phyloP scores from a whole-genome alignment of 805 yeast genomes.

The Vanderwaltozyma polyspora region DNA sequence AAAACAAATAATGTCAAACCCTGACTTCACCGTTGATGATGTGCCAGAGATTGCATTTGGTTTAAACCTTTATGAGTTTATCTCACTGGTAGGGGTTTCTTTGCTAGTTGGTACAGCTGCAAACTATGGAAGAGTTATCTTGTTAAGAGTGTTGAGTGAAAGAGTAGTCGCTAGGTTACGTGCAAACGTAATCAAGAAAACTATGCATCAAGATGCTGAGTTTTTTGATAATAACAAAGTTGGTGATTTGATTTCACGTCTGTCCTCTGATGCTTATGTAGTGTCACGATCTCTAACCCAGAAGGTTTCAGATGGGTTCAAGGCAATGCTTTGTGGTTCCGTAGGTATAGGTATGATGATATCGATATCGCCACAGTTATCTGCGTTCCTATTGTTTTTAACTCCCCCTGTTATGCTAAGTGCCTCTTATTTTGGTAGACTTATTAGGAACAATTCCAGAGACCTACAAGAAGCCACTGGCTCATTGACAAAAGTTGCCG shows the following conservation, averaged over 20 bases:
- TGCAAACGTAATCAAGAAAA: constrained; percentile 61
- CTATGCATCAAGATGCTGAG: constrained; percentile 80
- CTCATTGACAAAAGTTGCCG: constrained; percentile 75
- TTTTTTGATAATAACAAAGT: constrained; percentile 90
- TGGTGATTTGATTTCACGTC: constrained; percentile 85
- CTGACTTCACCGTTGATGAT: not conserved
- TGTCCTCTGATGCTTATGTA: constrained; percentile 82
- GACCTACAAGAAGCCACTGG: constrained; percentile 82
- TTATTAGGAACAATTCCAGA: constrained; percentile 64
- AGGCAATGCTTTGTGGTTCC: constrained; percentile 69
- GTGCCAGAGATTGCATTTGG: constrained; percentile 5
- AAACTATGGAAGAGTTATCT: constrained; percentile 58
- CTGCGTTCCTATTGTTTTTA: constrained; percentile 65
- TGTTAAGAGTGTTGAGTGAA: constrained; percentile 57
- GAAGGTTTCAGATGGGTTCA: constrained; percentile 81
- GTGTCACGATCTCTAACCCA: constrained; percentile 84
- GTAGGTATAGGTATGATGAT: constrained; percentile 90
- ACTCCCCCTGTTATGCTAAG: constrained; percentile 74
- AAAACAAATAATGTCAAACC: not conserved
- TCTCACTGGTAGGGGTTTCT: constrained; percentile 43
- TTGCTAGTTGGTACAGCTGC: constrained; percentile 59
- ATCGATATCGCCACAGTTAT: constrained; percentile 67
- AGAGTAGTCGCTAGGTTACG: constrained; percentile 75
- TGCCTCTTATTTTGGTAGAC: constrained; percentile 72
- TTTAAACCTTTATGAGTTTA: constrained; percentile 39